phyloP scores from a whole-genome alignment of 805 yeast species.

The Cyberlindnera mrakii region DNA sequence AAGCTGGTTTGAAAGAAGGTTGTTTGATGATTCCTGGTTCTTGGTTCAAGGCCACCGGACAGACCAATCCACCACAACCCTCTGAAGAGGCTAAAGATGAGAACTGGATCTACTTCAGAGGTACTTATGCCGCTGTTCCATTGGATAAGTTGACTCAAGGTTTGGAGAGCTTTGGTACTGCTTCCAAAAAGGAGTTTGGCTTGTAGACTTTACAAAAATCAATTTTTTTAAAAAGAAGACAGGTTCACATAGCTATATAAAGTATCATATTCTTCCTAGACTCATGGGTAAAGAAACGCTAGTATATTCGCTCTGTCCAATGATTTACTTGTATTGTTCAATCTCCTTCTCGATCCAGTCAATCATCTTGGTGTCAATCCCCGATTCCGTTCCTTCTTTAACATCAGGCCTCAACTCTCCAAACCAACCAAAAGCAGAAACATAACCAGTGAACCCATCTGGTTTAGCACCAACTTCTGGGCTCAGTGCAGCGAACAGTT shows the following conservation, averaged over 20 bases:
- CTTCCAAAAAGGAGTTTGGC: slow-evolving; percentile 48
- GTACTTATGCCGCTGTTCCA: slow-evolving; percentile 83
- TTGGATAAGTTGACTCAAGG: slow-evolving; percentile 57
- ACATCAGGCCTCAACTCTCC: slow-evolving; percentile 34
- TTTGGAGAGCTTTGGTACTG: slow-evolving; percentile 61
- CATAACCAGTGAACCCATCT: slow-evolving; percentile 26
- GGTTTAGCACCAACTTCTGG: slow-evolving; percentile 30
- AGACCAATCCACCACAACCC: slow-evolving; percentile 51
- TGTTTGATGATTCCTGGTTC: slow-evolving; percentile 77
- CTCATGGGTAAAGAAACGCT: too few species aligned
- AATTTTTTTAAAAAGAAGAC: too few species aligned
- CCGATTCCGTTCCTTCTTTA: slow-evolving; percentile 25
- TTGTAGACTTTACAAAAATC: neutral
- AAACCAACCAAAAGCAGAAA: slow-evolving; percentile 37
- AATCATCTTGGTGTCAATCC: slow-evolving; percentile 29
- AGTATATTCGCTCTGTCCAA: too few species aligned
- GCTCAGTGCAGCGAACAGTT: slow-evolving; percentile 35
- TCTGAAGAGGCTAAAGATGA: slow-evolving; percentile 32
- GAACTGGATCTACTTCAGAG: slow-evolving; percentile 67
- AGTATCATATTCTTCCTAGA: too few species aligned
- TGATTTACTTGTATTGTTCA: slow-evolving; percentile 5
- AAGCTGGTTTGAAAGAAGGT: slow-evolving; percentile 52
- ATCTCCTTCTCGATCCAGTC: slow-evolving; percentile 27
- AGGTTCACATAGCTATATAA: too few species aligned
- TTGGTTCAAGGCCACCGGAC: slow-evolving; percentile 62